Percentiles rank a stretch among this genome's conserved stretches.
These are phyloP conservation scores for Paramecium pentaurelia DNA, from an alignment of 73 alveolate species.

Conservation along the genomic window DNA sequence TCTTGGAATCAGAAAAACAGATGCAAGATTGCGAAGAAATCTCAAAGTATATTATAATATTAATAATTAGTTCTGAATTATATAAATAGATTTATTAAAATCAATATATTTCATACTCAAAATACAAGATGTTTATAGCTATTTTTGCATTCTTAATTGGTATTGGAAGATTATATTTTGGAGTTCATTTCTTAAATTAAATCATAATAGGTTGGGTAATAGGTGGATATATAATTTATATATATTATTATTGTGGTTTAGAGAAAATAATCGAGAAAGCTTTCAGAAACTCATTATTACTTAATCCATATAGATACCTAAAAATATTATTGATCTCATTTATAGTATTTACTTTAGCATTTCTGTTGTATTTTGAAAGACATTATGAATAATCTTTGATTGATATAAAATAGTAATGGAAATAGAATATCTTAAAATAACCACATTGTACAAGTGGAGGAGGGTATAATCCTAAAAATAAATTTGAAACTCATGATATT, in stretches of 20 bases:
- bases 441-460: not conserved
- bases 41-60: not conserved
- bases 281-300: not conserved
- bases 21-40: not conserved
- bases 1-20: not conserved
- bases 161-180: slow-evolving; percentile 10
- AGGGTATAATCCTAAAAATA: not conserved
- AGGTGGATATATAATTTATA: not conserved
- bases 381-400: not conserved
- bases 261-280: not conserved
- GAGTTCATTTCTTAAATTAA: slow-evolving; percentile 45
- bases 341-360: not conserved
- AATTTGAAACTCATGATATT: not conserved
- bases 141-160: not conserved
- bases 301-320: not conserved
- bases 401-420: not conserved
- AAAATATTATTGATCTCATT: not conserved
- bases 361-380: not conserved
- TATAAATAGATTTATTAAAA: not conserved
- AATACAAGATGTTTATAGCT: not conserved
- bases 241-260: not conserved
- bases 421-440: not conserved
- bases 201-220: slow-evolving; percentile 43
- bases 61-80: not conserved
- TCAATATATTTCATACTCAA: not conserved